Base-by-base conservation (phyloP, 202 grass and related monocot species). In the Panicum virgatum region DNA sequence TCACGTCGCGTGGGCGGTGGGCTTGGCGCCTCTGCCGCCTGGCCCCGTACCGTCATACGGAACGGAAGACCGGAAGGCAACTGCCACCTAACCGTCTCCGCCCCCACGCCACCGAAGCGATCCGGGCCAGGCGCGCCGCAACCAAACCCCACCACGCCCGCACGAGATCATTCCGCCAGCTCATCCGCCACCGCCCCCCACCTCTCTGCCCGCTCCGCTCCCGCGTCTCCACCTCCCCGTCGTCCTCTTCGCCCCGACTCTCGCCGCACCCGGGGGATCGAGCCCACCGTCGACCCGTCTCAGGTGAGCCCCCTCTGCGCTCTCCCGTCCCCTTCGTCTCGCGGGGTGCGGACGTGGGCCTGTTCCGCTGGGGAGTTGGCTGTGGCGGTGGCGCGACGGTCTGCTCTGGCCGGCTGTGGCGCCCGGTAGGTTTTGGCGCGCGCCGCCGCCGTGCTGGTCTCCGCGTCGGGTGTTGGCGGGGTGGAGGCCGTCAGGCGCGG, bases 111-210 rank as follows among this genome's bases (percentile, higher is more conserved):
- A 69, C 40, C 62, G 62, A 68, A 57, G 77, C 69, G 36, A 34
- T 52, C 27, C 46, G n/a, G 23, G 20, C 63, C 13, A 18, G n/a
- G 46, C 1, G 1, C 12, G 29, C 18, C 50, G 56, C 30, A 57
- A 58, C 63, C 77, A 57, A 69, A 57, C 63, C 63, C 77, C 63
- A 56, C 63, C 77, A 54, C 76, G n/a, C 23, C 62, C 36, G 48
- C 22, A 44, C 36, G 77, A 56, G 77, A 57, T 69, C 77, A 67
- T 56, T 67, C 43, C 64, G 64, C 77, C 77, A 80, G 64, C 77
- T 54, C 77, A 80, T 53, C 23, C 39, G 56, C 73, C 73, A 76
- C 53, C 73, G 54, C 73, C 73, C 38, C 40, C 34, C 47, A 2
- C 71, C 30, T 34, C 71, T 30, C 39, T 40, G 36, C 36, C 45